phyloP scores from a whole-genome alignment of 2,329 filamentous ascomycete species.

The Alternaria conjuncta region DNA sequence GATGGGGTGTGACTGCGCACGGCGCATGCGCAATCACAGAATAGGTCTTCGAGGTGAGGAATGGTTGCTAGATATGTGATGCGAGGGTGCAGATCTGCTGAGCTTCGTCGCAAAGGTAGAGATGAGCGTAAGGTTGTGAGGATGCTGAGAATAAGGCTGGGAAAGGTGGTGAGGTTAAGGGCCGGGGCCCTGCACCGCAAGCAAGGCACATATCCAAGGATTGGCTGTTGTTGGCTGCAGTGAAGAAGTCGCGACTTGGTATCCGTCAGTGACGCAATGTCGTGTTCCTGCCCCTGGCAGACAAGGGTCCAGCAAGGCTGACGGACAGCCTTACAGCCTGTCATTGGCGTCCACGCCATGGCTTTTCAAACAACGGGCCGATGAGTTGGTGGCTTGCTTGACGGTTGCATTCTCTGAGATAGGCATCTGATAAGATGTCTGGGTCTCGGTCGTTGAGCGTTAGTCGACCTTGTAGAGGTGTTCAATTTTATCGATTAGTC shows the following conservation, averaged over 20 bases:
- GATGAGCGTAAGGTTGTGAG: not conserved
- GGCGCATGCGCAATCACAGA: conserved; percentile 16
- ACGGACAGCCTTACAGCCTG: conserved; percentile 15
- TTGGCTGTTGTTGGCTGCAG: conserved; percentile 23
- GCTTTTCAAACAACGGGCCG: conserved; percentile 17
- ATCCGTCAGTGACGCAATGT: conserved; percentile 30
- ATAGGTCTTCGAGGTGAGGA: conserved; percentile 8
- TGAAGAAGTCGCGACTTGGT: conserved; percentile 34
- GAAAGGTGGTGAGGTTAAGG: conserved; percentile 3
- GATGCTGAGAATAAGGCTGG: not conserved
- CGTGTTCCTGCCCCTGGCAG: conserved; percentile 22
- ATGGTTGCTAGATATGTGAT: conserved; percentile 17
- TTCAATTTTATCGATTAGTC: not conserved
- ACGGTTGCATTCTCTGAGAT: not conserved
- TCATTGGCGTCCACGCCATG: conserved; percentile 10
- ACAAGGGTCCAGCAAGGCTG: conserved; percentile 25
- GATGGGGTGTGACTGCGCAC: conserved; percentile 18
- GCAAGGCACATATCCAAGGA: conserved; percentile 27
- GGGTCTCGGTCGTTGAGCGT: not conserved
- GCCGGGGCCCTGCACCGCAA: conserved; percentile 21
- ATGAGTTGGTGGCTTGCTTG: not conserved
- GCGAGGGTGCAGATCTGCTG: conserved; percentile 20
- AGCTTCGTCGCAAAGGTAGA: conserved; percentile 16
- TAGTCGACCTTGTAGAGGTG: not conserved
- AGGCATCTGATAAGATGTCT: not conserved